Evolutionary conservation across 106 monocot genomes (phyloP).

Genomic region (Acorus gramineus): DNA sequence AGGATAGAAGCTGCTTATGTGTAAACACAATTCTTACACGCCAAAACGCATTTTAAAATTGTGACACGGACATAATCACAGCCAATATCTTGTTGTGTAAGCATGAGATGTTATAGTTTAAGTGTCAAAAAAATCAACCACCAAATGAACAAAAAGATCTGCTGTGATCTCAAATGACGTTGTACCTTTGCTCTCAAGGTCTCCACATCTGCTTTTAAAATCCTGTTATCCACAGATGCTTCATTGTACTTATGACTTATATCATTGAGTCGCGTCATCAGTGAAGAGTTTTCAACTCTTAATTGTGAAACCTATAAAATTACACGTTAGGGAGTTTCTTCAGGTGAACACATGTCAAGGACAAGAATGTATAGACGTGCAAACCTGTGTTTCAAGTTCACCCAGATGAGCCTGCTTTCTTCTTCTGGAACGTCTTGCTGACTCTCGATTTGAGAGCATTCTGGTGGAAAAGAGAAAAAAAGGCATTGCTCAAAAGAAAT

Average conservation of each 20-base stretch:
- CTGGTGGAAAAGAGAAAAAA: constrained; percentile 16
- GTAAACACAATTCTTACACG: too few relatives aligned
- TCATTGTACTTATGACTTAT: constrained; percentile 74
- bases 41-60: too few relatives aligned
- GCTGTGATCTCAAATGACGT: too few relatives aligned
- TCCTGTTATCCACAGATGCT: constrained; percentile 63
- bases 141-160: too few relatives aligned
- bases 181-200: constrained; percentile 72
- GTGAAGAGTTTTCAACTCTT: constrained; percentile 71
- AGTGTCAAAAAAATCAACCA: too few relatives aligned
- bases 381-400: constrained; percentile 83
- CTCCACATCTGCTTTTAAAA: constrained; percentile 70
- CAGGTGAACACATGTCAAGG: too few relatives aligned
- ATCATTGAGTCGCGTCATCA: constrained; percentile 64
- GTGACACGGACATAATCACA: too few relatives aligned
- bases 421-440: constrained; percentile 82
- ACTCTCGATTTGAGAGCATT: constrained; percentile 95
- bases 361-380: neutral
- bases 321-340: neutral
- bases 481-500: neutral
- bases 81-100: too few relatives aligned
- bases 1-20: too few relatives aligned
- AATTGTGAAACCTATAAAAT: constrained; percentile 59
- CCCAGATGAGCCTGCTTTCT: constrained; percentile 86
- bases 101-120: too few relatives aligned